Conservation (phyloP, 306 rosid genomes). For the Cicer bijugum region DNA sequence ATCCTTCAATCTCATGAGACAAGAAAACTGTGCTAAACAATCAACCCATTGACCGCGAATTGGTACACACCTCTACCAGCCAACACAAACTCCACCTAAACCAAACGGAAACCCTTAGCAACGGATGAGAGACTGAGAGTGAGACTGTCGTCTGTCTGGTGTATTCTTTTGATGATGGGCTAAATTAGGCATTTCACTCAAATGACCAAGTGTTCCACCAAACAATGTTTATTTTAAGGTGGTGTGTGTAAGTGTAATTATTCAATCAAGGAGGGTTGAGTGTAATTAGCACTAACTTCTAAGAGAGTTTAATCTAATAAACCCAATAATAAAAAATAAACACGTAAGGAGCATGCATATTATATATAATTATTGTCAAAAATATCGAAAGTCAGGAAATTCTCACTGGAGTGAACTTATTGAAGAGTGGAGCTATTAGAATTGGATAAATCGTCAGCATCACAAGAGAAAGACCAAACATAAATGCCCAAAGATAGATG, state of each 20-base stretch:
- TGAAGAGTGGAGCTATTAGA: conserved; percentile 94
- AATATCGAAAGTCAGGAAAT: conserved; percentile 26
- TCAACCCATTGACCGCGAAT: conserved; percentile 8
- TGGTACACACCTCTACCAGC: not conserved
- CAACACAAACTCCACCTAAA: conserved; percentile 14
- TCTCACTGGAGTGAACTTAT: conserved; percentile 94
- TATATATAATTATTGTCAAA: conserved; percentile 3
- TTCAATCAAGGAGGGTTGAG: conserved; percentile 8
- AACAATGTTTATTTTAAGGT: not conserved
- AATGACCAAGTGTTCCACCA: not conserved
- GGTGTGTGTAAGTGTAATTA: conserved; percentile 7
- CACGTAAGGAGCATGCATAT: conserved; percentile 5
- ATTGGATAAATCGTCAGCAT: conserved; percentile 97
- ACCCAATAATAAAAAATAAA: conserved; percentile 15
- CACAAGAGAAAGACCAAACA: conserved; percentile 84
- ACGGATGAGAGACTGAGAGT: not conserved
- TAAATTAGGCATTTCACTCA: conserved; percentile 13
- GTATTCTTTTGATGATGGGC: not conserved
- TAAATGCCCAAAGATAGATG: conserved; percentile 95
- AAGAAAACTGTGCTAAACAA: not conserved
- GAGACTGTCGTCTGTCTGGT: not conserved
- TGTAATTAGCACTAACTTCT: conserved; percentile 21
- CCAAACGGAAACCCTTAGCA: not conserved
- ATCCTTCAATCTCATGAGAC: not conserved
- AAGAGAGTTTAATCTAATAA: conserved; percentile 23